Evolutionary conservation across 2,329 filamentous ascomycete species (phyloP).

Genomic region (Ophiostoma fasciatum): DNA sequence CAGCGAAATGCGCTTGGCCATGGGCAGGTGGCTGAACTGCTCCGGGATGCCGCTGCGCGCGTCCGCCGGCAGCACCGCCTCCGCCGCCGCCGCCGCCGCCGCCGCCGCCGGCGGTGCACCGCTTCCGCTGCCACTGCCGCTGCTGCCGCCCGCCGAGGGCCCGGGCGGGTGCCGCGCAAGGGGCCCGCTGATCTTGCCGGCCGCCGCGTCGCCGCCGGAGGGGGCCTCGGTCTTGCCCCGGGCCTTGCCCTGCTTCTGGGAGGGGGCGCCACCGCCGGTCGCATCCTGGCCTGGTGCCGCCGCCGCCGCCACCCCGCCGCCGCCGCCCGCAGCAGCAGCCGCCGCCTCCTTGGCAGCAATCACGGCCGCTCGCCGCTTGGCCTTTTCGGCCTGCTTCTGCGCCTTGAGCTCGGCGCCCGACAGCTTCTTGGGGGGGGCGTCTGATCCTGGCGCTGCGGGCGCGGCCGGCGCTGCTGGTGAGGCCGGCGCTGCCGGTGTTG

Average conservation of each 20-base stretch:
- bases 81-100: conserved; percentile 29
- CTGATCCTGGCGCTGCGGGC: too few species aligned
- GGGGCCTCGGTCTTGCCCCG: background rate
- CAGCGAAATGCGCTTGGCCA: conserved; percentile 40
- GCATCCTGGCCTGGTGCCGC: conserved; percentile 22
- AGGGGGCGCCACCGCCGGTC: conserved; percentile 23
- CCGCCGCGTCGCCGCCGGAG: conserved; percentile 17
- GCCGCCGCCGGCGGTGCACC: conserved; percentile 23
- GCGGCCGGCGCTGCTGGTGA: too few species aligned
- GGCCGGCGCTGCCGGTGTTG: background rate
- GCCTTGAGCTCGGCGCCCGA: conserved; percentile 75
- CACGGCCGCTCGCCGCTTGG: conserved; percentile 61
- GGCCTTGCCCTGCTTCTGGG: conserved; percentile 21
- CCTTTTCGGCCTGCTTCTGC: conserved; percentile 80
- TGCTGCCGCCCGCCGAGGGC: conserved; percentile 12
- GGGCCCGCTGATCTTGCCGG: conserved; percentile 5
- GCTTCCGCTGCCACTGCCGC: conserved; percentile 14
- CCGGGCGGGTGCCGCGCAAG: conserved; percentile 12
- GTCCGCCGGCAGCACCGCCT: conserved; percentile 36
- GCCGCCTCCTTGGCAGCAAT: conserved; percentile 39
- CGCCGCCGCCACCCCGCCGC: conserved; percentile 22
- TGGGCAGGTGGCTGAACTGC: conserved; percentile 72
- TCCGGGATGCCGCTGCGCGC: conserved; percentile 53
- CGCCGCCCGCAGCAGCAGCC: conserved; percentile 23
- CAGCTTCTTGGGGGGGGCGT: conserved; percentile 43